These are phyloP conservation scores for Leccinum subtestaceum DNA, from an alignment of 768 basidiomycete genomes.

Conservation along the genomic window DNA sequence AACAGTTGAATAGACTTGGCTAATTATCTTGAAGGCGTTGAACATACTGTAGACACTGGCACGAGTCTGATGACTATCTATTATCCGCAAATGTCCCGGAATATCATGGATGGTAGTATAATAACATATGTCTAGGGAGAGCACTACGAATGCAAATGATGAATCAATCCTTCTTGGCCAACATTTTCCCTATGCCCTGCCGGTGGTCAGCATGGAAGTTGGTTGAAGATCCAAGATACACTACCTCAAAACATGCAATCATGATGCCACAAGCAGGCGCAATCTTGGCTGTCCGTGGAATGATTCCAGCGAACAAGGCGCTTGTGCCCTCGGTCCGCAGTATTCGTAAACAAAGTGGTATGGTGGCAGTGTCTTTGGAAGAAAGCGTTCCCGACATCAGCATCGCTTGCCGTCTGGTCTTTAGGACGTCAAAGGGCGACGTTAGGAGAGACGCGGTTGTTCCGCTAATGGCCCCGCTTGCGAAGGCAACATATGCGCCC, in stretches of 20 bases:
- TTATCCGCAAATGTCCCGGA: slow-evolving; percentile 13
- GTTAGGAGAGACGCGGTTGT: slow-evolving; percentile 84
- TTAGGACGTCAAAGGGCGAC: slow-evolving; percentile 95
- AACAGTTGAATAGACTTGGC: slow-evolving; percentile 77
- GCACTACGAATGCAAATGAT: slow-evolving; percentile 3
- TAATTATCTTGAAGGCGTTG: slow-evolving; percentile 27
- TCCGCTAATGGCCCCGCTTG: slow-evolving; percentile 89
- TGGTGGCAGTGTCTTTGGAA: slow-evolving; percentile 43
- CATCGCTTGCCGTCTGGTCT: slow-evolving; percentile 88
- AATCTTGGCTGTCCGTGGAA: slow-evolving; percentile 91
- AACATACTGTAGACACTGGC: slow-evolving; percentile 22
- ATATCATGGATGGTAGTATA: slow-evolving; percentile 17
- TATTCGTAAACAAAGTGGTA: slow-evolving; percentile 67
- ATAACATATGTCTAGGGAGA: slow-evolving; percentile 26
- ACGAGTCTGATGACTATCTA: slow-evolving; percentile 4
- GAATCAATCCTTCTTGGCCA: slow-evolving; percentile 37
- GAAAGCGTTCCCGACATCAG: slow-evolving; percentile 56
- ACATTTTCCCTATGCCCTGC: slow-evolving; percentile 58
- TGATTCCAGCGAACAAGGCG: slow-evolving; percentile 79
- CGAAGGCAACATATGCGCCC: slow-evolving; percentile 73
- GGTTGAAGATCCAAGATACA: slow-evolving; percentile 13
- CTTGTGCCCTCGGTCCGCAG: slow-evolving; percentile 72
- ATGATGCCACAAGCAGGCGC: slow-evolving; percentile 98
- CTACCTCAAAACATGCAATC: slow-evolving; percentile 93
- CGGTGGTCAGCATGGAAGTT: slow-evolving; percentile 13